Evolutionary conservation across 176 grass and related monocot species (phyloP).

Genomic region (Eleusine coracana): DNA sequence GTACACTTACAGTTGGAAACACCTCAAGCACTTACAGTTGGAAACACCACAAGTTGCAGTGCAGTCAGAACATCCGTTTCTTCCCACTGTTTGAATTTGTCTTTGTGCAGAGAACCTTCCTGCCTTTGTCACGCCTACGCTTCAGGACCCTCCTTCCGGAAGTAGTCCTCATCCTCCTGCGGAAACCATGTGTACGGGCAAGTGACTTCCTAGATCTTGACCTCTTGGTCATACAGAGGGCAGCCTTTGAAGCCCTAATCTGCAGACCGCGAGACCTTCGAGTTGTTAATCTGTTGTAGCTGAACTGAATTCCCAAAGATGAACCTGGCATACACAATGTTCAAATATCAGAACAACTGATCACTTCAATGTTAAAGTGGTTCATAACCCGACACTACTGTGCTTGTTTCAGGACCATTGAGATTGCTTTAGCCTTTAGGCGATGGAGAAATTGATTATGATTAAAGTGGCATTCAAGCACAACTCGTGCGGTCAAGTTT

Average conservation of each 20-base stretch:
- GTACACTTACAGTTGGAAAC: no score
- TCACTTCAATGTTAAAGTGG: constrained; percentile 9
- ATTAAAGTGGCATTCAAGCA: background rate
- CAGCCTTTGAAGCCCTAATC: constrained; percentile 84
- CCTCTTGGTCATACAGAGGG: constrained; percentile 83
- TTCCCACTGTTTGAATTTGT: constrained; percentile 64
- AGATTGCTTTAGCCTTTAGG: background rate
- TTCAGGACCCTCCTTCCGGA: constrained; percentile 67
- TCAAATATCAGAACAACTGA: constrained; percentile 28
- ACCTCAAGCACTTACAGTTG: constrained; percentile 44
- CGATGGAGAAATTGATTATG: background rate
- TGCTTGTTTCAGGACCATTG: constrained; percentile 1
- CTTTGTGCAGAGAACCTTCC: constrained; percentile 90
- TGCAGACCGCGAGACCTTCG: constrained; percentile 58
- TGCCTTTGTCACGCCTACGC: constrained; percentile 81
- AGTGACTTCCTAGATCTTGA: constrained; percentile 88
- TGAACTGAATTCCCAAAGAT: constrained; percentile 65
- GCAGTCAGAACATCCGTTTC: constrained; percentile 36
- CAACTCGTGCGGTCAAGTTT: background rate
- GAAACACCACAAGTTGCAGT: constrained; percentile 2
- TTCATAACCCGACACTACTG: background rate
- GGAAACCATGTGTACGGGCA: constrained; percentile 86
- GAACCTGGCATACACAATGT: constrained; percentile 53
- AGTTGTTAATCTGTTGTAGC: constrained; percentile 57
- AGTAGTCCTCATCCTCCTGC: constrained; percentile 65